Evolutionary conservation across 163 green algal genomes (phyloP).

Genomic region (Scenedesmus sp.): DNA sequence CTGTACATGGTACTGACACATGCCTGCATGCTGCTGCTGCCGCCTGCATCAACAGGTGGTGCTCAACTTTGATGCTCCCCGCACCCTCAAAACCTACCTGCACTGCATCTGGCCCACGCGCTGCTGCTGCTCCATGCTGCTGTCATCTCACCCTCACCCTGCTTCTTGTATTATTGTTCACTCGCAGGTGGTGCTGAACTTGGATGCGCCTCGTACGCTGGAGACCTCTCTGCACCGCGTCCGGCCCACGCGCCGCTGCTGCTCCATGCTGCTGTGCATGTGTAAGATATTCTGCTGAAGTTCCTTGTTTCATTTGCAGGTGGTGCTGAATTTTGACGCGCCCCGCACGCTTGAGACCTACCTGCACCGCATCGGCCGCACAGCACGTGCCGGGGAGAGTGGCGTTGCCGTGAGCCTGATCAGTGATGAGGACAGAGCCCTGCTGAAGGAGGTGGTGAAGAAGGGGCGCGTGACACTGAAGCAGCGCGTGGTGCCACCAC

Average conservation of each 20-base stretch:
- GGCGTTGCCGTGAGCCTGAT: constrained; percentile 92
- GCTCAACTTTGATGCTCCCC: constrained; percentile 95
- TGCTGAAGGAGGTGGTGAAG: constrained; percentile 92
- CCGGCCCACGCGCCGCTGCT: constrained; percentile 79
- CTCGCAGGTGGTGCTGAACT: constrained; percentile 92
- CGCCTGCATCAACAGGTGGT: constrained; percentile 59
- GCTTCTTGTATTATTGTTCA: neutral
- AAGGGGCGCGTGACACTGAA: constrained; percentile 72
- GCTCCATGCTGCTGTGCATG: neutral
- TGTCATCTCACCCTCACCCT: neutral
- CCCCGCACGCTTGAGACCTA: constrained; percentile 83
- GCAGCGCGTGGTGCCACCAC: constrained; percentile 76
- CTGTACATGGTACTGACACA: neutral
- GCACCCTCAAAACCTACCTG: constrained; percentile 79
- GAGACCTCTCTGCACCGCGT: constrained; percentile 76
- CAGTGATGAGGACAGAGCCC: constrained; percentile 84
- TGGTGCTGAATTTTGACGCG: constrained; percentile 96
- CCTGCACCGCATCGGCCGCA: constrained; percentile 86
- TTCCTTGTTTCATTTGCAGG: constrained; percentile 53
- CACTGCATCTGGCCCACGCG: constrained; percentile 85
- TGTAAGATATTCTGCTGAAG: neutral
- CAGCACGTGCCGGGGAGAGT: constrained; percentile 87
- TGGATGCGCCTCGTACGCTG: constrained; percentile 86
- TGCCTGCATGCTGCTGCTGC: neutral
- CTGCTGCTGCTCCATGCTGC: neutral